Base-by-base conservation (phyloP, 1,284 basidiomycete species). In the Coniferiporia weirii region DNA sequence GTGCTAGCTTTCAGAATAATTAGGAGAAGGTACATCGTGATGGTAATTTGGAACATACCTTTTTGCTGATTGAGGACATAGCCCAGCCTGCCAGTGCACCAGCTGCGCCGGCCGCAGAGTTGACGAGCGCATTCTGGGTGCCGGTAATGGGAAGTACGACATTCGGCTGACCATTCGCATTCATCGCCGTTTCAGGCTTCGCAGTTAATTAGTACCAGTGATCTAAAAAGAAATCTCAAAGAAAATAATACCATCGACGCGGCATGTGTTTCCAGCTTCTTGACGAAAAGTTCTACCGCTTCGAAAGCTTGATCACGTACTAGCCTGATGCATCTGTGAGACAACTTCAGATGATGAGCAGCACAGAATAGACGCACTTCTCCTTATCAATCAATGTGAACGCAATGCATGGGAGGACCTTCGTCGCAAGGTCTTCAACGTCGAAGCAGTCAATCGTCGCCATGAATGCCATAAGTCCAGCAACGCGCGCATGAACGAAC, bases 291-390 rank as follows among this genome's bases (percentile, higher is more conserved):
- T 52, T 91, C 87, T 63, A 95, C 79, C 1, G 93, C 89, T 70
- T 92, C 95, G 79, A 95, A 97, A 1, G 92, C 95, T 68, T 97
- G 95, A 72, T 97, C 94, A 43, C 95, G 82, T 0, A 97, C 95
- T 3, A 92, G 70, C 66, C 93, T 95, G 59, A 40, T 46, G 32
- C 10, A 44, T 13, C 5, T 9, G 17, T 56, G 17, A 60, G 54
- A 58, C 6, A 51, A 35, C 15, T 13, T 43, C 17, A 44, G 10
- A 40, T 12, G 9, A 2, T 44, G 2, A 0, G 45, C 0, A 0
- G 8, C 1, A 66, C 10, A 56, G 20, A 19, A 38, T n/a, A 32
- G 27, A 58, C 81, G 43, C 67, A 93, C 92, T 93, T 97, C 71
- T 97, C 94, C 68, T 88, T 89, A 71, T 98, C 95, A 10, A 97